phyloP scores from a whole-genome alignment of 352 stramenopile species.

The Aphanomyces stellatus region DNA sequence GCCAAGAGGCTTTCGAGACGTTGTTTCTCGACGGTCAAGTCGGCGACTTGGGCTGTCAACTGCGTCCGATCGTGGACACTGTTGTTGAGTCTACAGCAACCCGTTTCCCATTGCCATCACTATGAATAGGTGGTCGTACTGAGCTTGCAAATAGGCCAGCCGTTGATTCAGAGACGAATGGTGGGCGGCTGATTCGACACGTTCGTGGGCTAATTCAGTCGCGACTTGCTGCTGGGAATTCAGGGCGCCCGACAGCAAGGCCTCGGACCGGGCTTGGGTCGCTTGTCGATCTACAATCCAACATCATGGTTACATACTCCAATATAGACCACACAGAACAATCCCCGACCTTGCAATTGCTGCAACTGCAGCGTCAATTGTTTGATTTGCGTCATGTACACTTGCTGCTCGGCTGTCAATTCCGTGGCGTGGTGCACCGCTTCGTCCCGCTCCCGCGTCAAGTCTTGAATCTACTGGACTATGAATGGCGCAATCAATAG shows the following conservation, averaged over 20 bases:
- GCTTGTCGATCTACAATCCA: slow-evolving; percentile 5
- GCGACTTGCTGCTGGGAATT: slow-evolving; percentile 12
- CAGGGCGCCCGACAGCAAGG: slow-evolving; percentile 6
- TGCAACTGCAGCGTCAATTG: slow-evolving; percentile 71
- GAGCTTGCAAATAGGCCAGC: slow-evolving; percentile 63
- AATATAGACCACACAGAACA: too few relatives aligned
- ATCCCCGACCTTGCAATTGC: slow-evolving; percentile 42
- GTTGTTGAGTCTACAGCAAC: slow-evolving; percentile 47
- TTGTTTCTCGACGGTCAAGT: slow-evolving; percentile 41
- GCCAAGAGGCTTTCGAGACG: slow-evolving; percentile 60
- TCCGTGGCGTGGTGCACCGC: slow-evolving; percentile 47
- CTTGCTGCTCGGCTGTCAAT: slow-evolving; percentile 38
- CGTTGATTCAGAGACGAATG: slow-evolving; percentile 63
- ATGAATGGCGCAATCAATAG: neutral
- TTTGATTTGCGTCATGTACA: slow-evolving; percentile 72
- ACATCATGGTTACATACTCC: too few relatives aligned
- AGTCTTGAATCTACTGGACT: slow-evolving; percentile 30
- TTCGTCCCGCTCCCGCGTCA: slow-evolving; percentile 47
- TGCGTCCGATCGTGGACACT: slow-evolving; percentile 54
- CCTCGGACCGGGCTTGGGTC: neutral
- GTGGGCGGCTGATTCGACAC: slow-evolving; percentile 41
- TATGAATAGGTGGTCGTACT: neutral
- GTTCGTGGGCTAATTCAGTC: slow-evolving; percentile 6
- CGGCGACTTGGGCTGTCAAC: slow-evolving; percentile 48
- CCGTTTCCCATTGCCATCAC: too few relatives aligned